Evolutionary conservation across 2,329 filamentous ascomycete genomes (phyloP).

Genomic region (Beauveria medogensis): DNA sequence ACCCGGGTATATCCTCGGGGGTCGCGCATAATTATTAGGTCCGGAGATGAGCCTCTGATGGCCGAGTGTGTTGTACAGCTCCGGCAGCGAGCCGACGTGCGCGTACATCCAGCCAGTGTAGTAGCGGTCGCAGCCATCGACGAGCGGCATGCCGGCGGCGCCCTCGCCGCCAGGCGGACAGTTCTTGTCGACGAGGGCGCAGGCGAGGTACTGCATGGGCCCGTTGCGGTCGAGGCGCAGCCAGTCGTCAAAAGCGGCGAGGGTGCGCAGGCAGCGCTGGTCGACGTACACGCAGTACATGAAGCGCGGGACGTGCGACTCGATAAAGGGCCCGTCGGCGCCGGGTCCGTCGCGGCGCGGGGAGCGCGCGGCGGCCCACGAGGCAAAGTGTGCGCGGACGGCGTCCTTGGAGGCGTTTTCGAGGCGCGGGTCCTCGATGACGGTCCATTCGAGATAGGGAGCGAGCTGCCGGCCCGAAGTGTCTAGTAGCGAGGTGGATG

Average conservation of each 20-base stretch:
- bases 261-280: constrained; percentile 5
- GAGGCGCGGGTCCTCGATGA: constrained; percentile 5
- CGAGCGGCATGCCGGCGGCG: not conserved
- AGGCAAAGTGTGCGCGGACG: constrained; percentile 6
- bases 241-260: constrained; percentile 10
- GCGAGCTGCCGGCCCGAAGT: not conserved
- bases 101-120: constrained; percentile 12
- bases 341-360: constrained; percentile 3
- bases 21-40: constrained; percentile 5
- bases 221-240: constrained; percentile 9
- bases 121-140: constrained; percentile 8
- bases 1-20: constrained; percentile 9
- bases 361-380: not conserved
- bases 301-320: constrained; percentile 10
- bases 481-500: not conserved
- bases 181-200: constrained; percentile 8
- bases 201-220: constrained; percentile 11
- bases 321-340: constrained; percentile 10
- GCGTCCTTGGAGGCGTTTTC: not conserved
- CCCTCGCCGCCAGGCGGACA: not conserved
- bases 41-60: constrained; percentile 9
- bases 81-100: constrained; percentile 7
- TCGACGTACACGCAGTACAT: constrained; percentile 10
- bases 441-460: constrained; percentile 6
- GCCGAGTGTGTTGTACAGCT: constrained; percentile 10